Percentiles rank a stretch among this genome's conserved stretches.
These are phyloP conservation scores for Paralagenidium karlingii DNA, from an alignment of 352 stramenopile species.

Conservation along the genomic window DNA sequence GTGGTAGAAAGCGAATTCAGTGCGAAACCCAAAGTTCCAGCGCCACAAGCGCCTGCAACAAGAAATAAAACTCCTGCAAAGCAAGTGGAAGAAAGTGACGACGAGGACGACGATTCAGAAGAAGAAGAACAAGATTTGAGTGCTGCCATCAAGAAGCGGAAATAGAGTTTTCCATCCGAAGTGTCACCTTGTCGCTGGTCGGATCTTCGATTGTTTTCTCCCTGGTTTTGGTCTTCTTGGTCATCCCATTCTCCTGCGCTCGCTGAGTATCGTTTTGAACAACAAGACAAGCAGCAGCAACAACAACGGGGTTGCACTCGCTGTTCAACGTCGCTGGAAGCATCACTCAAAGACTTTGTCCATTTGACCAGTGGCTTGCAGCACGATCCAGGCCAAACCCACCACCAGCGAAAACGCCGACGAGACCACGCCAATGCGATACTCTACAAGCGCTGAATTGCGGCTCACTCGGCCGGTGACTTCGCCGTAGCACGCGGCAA, in stretches of 20 bases:
- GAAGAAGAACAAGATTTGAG: conserved; percentile 50
- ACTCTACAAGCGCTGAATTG: conserved; percentile 39
- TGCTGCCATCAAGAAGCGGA: conserved; percentile 61
- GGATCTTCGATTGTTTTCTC: too few species aligned
- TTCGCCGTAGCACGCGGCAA: conserved; percentile 77
- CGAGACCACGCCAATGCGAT: conserved; percentile 62
- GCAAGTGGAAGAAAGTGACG: conserved; percentile 19
- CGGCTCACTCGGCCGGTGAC: conserved; percentile 37
- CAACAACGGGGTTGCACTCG: too few species aligned
- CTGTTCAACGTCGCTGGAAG: too few species aligned
- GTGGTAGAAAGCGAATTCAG: conserved; percentile 68
- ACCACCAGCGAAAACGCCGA: conserved; percentile 57
- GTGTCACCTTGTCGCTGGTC: too few species aligned
- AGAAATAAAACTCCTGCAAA: conserved; percentile 14
- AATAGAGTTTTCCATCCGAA: too few species aligned
- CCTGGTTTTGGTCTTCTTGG: too few species aligned
- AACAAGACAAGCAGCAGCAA: too few species aligned
- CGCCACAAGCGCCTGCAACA: conserved; percentile 3
- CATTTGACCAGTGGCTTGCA: conserved; percentile 58
- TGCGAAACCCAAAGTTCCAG: conserved; percentile 4
- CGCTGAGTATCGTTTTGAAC: too few species aligned
- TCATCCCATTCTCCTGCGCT: too few species aligned
- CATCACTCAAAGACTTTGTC: conserved; percentile 58
- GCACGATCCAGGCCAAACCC: conserved; percentile 60
- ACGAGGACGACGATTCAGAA: conserved; percentile 29